Evolutionary conservation across 495 filamentous ascomycete genomes (phyloP), one percentile per base, ranked within the genome.

Genomic region (Penicillium goetzii): DNA sequence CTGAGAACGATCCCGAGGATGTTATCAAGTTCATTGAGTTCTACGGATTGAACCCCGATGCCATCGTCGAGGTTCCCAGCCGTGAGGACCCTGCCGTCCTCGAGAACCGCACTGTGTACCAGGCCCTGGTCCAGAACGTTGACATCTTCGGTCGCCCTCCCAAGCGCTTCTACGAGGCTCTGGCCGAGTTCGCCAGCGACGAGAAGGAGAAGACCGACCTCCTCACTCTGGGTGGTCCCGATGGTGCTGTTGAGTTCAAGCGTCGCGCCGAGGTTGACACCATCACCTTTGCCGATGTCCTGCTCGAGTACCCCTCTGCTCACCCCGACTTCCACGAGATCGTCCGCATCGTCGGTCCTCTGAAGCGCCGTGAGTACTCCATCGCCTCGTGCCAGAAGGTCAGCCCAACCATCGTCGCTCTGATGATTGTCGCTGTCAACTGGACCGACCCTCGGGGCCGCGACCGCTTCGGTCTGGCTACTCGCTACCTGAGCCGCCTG

Each of bases 301-400:
- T 99, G 11, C 85, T 90, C 45, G 91, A 96, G 63, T 97, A 92
- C 81, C 84, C 85, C 28, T 97, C 93, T 34, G 96, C 95, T 17
- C 93, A 89, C 71, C 95, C 94, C 4, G 80, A 82, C 61, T 96
- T 98, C 85, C 87, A 92, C 70, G 93, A 99, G 71, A 90, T 99
- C 62, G 88, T 90, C 57, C 89, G 89, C 66, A 91, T 99, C 58
- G 89, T 99, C 55, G 85, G 84, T 56, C 96, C 95, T 9, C 85
- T 97, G 80, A 99, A 98, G 84, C 91, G 95, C 56, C 87, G 95
- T 58, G 95, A 99, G 76, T 99, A 99, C 86, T 96, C 91, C 25
- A 97, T 99, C 67, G 96, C 95, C 32, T 97, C 94, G 11, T 92
- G 91, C 54, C 95, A 98, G 79, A 92, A 92, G 64, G 93, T 96